Evolutionary conservation across 192 early-diverging fungal species (phyloP), one percentile per base, ranked within the genome.

Genomic region (Dissophora globulifera): DNA sequence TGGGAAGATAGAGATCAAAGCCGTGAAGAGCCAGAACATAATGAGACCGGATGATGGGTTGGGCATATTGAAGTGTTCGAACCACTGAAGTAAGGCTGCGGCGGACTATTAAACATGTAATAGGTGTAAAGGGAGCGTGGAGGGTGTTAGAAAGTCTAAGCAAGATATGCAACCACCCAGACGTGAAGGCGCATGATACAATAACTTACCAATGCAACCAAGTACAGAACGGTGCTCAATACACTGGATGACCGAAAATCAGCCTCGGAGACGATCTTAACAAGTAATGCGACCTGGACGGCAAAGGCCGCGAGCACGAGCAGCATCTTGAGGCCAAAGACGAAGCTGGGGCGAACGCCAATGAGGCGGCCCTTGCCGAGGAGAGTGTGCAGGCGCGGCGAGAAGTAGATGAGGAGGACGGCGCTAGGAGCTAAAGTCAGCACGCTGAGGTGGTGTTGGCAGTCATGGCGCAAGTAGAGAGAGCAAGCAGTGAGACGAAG

Each of bases 1-100:
- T 0, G 65, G 78, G 40, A 88, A 79, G 45, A 67, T 50, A 23
- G 62, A 58, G 17, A 75, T 47, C 26, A 86, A 48, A 9, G 75
- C 17, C 3, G 52, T 62, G 27, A 69, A 64, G 49, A 90, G 65
- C 85, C 85, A 88, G 48, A 83, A 86, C 40, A 90, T 63, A 1
- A 89, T 67, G 11, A 91, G 81, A 15, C 59, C 29, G 0, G 79
- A 63, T 6, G 86, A 84, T 13, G 83, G 32, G 13, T 76, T 76
- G 26, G 50, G 31, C 63, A 76, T 67, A 41, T 76, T 76, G 63
- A 66, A 76, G 46, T 60, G 46, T 38, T 76, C 71, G 33, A 55
- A 60, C 62, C 56, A 66, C 23, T 76, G 71, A 30, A 76, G 26
- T 2, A 53, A 16, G 0, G 29, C 35, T 5, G 71, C 58, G 4